These are phyloP conservation scores for Protomyces gravidus DNA, from an alignment of 1,139 yeast species.

Conservation along the genomic window DNA sequence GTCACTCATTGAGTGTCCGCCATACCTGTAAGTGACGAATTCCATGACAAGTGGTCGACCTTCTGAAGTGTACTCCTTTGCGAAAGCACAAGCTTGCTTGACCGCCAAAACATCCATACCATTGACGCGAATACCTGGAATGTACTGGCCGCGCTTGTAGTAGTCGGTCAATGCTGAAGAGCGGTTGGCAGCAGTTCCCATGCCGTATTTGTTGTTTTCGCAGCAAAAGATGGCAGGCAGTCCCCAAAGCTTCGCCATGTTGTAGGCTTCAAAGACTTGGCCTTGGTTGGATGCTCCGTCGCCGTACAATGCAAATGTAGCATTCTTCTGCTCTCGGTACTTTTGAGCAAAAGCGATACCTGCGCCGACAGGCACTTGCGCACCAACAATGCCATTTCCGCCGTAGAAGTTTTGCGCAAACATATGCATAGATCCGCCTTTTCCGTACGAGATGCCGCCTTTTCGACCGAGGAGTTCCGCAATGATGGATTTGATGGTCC, in stretches of 20 bases:
- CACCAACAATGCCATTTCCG: constrained; percentile 99
- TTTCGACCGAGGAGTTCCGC: constrained; percentile 97
- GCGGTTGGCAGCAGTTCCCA: constrained; percentile 97
- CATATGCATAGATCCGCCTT: constrained; percentile 99
- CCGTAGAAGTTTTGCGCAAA: constrained; percentile 93
- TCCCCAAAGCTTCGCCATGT: constrained; percentile 99
- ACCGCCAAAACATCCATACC: constrained; percentile 97
- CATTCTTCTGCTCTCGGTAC: constrained; percentile 75
- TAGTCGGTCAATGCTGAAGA: constrained; percentile 95
- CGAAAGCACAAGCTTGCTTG: constrained; percentile 93
- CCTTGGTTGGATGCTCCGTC: constrained; percentile 99
- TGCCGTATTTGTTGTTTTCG: constrained; percentile 98
- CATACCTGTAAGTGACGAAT: constrained; percentile 97
- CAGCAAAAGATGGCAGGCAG: constrained; percentile 91
- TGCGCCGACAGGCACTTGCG: constrained; percentile 97
- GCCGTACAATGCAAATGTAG: constrained; percentile 88
- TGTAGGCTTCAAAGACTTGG: constrained; percentile 93
- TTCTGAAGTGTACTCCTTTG: constrained; percentile 93
- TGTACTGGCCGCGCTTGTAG: constrained; percentile 98
- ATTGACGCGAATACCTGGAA: constrained; percentile 95
- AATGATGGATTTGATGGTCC: constrained; percentile 79
- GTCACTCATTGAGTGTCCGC: constrained; percentile 74
- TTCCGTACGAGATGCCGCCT: constrained; percentile 91
- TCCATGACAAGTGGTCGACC: constrained; percentile 87
- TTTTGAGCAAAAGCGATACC: constrained; percentile 97